Conservation (phyloP, 129 eudicot genomes). For the Tagetes erecta region DNA sequence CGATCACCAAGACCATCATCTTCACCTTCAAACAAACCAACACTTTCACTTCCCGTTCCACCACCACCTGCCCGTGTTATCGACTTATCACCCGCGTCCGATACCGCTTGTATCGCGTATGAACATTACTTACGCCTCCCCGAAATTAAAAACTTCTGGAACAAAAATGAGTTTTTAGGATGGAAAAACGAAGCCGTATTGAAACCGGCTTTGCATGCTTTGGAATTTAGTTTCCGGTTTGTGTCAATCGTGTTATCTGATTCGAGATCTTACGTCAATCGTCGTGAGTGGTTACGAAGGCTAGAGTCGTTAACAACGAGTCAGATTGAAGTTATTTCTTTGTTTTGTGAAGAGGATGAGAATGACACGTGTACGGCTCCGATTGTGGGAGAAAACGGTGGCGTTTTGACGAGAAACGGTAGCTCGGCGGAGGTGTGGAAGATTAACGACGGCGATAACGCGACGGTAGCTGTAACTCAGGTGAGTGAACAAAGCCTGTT, state of each 20-base stretch:
- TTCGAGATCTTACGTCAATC: constrained; percentile 66
- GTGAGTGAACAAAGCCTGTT: constrained; percentile 70
- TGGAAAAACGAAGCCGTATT: constrained; percentile 57
- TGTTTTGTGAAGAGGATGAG: constrained; percentile 55
- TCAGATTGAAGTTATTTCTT: constrained; percentile 63
- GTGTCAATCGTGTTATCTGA: constrained; percentile 64
- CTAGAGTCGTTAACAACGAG: constrained; percentile 51
- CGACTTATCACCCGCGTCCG: constrained; percentile 61
- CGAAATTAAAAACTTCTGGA: constrained; percentile 52
- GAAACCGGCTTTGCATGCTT: constrained; percentile 65
- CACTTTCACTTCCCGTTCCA: constrained; percentile 37
- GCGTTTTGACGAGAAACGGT: constrained; percentile 50
- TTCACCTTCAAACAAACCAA: constrained; percentile 39
- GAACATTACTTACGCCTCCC: constrained; percentile 63
- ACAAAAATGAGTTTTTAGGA: constrained; percentile 40
- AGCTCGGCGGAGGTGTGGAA: constrained; percentile 82
- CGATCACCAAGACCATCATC: constrained; percentile 57
- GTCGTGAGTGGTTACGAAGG: constrained; percentile 74
- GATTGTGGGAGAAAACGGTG: constrained; percentile 39
- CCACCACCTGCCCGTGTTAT: constrained; percentile 44
- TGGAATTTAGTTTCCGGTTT: constrained; percentile 69
- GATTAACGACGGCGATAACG: constrained; percentile 38
- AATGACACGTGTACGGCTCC: constrained; percentile 43
- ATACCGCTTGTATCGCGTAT: constrained; percentile 51
- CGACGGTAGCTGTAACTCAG: constrained; percentile 63